Percentiles rank a stretch among this genome's conserved stretches.
Evolutionary conservation across 148 eudicot genomes (phyloP).

Genomic region (Silene conica): DNA sequence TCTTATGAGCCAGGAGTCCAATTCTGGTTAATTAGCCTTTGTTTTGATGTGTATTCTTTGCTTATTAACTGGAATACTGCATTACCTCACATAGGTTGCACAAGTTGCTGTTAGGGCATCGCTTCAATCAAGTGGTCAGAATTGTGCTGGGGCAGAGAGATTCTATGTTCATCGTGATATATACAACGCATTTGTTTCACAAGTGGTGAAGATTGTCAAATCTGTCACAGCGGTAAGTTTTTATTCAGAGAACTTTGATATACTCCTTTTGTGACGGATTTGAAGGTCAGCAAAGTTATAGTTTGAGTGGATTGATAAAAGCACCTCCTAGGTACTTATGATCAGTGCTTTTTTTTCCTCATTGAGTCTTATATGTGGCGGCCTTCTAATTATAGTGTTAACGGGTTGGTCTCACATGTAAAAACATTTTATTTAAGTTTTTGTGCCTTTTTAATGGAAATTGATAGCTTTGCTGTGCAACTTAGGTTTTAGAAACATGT

Average conservation of each 20-base stretch:
- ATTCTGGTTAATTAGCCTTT: neutral
- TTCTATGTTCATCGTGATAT: slow-evolving; percentile 85
- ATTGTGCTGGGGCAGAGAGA: slow-evolving; percentile 99
- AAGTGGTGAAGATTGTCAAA: slow-evolving; percentile 91
- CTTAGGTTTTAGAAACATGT: neutral
- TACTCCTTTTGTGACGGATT: slow-evolving; percentile 2
- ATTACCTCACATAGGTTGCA: slow-evolving; percentile 59
- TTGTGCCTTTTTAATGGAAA: neutral
- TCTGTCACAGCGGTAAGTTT: slow-evolving; percentile 88
- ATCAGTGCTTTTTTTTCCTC: neutral
- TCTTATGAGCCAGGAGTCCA: slow-evolving; percentile 10
- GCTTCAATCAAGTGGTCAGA: slow-evolving; percentile 98
- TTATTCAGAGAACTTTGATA: slow-evolving; percentile 3
- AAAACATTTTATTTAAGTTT: neutral
- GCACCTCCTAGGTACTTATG: neutral
- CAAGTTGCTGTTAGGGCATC: slow-evolving; percentile 95
- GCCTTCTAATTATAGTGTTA: neutral
- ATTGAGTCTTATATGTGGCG: neutral
- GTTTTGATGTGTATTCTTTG: neutral
- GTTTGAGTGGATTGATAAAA: neutral
- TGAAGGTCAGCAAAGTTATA: neutral
- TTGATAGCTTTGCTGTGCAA: slow-evolving; percentile 1
- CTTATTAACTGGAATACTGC: slow-evolving; percentile 4
- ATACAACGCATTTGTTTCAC: slow-evolving; percentile 71
- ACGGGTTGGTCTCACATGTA: neutral